These are phyloP conservation scores for Salvia hispanica DNA, from an alignment of 257 asterid species.

Conservation along the genomic window DNA sequence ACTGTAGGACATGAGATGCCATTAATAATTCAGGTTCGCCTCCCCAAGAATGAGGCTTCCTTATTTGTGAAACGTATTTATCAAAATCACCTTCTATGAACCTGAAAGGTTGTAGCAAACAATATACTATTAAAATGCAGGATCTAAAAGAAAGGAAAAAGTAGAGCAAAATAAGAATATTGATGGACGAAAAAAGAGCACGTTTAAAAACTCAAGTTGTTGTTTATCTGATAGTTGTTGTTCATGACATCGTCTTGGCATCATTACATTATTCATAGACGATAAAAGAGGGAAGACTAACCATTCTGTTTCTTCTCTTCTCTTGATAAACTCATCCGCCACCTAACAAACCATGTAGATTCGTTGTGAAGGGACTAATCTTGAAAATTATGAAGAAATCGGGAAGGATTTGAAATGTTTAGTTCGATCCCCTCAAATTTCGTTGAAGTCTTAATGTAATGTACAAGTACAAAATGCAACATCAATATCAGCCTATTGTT, in stretches of 20 bases:
- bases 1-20: constrained; percentile 96
- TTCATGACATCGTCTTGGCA: background rate
- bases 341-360: constrained; percentile 53
- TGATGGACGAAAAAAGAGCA: background rate
- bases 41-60: constrained; percentile 94
- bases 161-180: background rate
- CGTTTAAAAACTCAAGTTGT: background rate
- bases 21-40: constrained; percentile 96
- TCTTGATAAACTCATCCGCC: constrained; percentile 79
- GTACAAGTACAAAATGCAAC: background rate
- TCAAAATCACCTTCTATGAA: constrained; percentile 95
- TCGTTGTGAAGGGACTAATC: constrained; percentile 32
- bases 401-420: background rate
- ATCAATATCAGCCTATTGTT: background rate
- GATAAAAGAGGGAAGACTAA: constrained; percentile 32
- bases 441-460: constrained; percentile 7
- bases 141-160: background rate
- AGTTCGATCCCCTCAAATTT: background rate
- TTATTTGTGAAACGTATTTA: constrained; percentile 64
- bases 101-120: constrained; percentile 48
- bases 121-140: background rate
- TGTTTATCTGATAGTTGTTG: background rate
- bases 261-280: background rate
- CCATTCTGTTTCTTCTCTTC: constrained; percentile 95
- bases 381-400: constrained; percentile 13